phyloP scores from a whole-genome alignment of 2,329 filamentous ascomycete species.

The Alternaria ethzedia region DNA sequence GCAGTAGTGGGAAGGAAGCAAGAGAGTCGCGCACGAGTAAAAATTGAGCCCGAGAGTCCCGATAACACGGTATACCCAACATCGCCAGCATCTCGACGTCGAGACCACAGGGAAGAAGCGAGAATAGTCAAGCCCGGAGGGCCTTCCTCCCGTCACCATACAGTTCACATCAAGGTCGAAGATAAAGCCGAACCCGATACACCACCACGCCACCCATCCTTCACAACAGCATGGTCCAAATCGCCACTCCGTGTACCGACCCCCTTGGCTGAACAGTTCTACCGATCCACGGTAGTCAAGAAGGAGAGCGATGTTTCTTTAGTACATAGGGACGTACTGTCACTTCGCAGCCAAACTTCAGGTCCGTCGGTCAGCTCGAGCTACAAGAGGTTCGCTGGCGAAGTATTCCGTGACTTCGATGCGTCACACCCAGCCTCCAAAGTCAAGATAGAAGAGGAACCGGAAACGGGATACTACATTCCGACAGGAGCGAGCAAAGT shows the following conservation, averaged over 20 bases:
- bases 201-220: not conserved
- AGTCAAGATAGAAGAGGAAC: not conserved
- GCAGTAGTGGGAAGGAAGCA: not conserved
- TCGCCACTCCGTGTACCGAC: not conserved
- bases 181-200: not conserved
- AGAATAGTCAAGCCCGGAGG: not conserved
- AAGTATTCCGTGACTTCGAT: constrained; percentile 19
- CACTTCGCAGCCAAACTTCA: not conserved
- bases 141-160: not conserved
- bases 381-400: not conserved
- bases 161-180: not conserved
- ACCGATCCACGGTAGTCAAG: not conserved
- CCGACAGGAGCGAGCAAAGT: not conserved
- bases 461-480: not conserved
- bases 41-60: not conserved
- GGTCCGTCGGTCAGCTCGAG: not conserved
- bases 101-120: not conserved
- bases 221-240: not conserved
- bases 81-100: not conserved
- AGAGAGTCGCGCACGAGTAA: not conserved
- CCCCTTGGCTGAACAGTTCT: not conserved
- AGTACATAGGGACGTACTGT: not conserved
- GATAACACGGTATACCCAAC: not conserved
- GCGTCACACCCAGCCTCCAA: not conserved
- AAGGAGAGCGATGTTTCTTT: not conserved